These are phyloP conservation scores for Sclerotinia borealis DNA, from an alignment of 2,329 filamentous ascomycete genomes.

Conservation along the genomic window DNA sequence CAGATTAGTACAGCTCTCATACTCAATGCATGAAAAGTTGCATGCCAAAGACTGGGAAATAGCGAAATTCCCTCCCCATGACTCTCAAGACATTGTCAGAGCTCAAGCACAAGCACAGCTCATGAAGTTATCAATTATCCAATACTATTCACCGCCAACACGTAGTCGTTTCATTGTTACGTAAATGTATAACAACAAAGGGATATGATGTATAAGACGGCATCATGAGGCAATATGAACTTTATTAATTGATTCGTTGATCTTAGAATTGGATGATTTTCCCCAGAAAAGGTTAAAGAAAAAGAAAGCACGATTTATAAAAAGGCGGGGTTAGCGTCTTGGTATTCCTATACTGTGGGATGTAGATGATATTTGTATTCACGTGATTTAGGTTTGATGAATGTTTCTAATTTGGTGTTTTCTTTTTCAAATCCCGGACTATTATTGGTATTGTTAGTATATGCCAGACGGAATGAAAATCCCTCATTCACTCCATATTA, in stretches of 20 bases:
- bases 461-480: no score
- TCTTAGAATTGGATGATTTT: conserved; percentile 2
- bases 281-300: conserved; percentile 5
- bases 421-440: not conserved
- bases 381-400: not conserved
- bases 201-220: not conserved
- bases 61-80: conserved; percentile 5
- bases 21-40: conserved; percentile 1
- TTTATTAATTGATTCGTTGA: not conserved
- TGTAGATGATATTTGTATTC: not conserved
- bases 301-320: conserved; percentile 3
- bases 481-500: no score
- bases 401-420: not conserved
- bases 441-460: no score
- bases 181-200: conserved; percentile 6
- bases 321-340: conserved; percentile 9
- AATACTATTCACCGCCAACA: conserved; percentile 10
- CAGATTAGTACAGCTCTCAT: not conserved
- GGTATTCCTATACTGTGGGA: not conserved
- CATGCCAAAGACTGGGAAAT: conserved; percentile 8
- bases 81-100: conserved; percentile 8
- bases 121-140: not conserved
- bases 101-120: conserved; percentile 4
- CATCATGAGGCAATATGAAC: conserved; percentile 3
- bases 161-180: conserved; percentile 11